Base-by-base conservation (phyloP, 2,329 filamentous ascomycete species). In the Epichloe bromicola region DNA sequence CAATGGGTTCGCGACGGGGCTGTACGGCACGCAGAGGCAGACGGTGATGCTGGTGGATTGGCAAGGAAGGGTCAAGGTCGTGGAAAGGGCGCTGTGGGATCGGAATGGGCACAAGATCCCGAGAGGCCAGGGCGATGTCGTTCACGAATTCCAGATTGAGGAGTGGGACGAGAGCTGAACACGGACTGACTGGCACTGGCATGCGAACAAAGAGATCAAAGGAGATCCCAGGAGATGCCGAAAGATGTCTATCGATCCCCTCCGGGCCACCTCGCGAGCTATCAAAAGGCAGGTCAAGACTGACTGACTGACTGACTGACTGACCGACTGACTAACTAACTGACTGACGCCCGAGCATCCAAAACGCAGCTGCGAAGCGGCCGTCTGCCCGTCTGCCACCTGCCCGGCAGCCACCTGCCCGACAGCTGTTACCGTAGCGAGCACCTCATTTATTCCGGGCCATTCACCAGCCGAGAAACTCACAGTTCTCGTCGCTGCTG, bases 11-110 rank as follows among this genome's bases (percentile, higher is more conserved):
- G 74, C 76, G 60, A 76, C 72, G 5, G 80, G 80, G 2, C 67
- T 80, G 55, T 84, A 84, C 57, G 80, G 80, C 4, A 84, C 80
- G 5, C 80, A 84, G 64, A 67, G 80, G 38, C 80, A 84, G 66
- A 83, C 80, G 0, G 67, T 83, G 14, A 64, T 84, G 14, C 64
- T 83, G 43, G 75, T 83, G 6, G 79, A 82, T 57, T 80, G 76
- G 75, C 71, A 82, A 3, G 80, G 80, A 3, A 78, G 78, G 37
- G 76, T 81, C 17, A 76, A 73, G 0, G 80, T 77, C 58, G 70
- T 71, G 33, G 80, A 84, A 65, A 69, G 80, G 37, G 74, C 79
- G 4, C 64, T 83, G 41, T 84, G 73, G 70, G 79, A 83, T 59
- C 66, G 68, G 0, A 70, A 79, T 46, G 80, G 80, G 8, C 75